Conservation (phyloP, 2,329 filamentous ascomycete species). For the Cercospora canescens region DNA sequence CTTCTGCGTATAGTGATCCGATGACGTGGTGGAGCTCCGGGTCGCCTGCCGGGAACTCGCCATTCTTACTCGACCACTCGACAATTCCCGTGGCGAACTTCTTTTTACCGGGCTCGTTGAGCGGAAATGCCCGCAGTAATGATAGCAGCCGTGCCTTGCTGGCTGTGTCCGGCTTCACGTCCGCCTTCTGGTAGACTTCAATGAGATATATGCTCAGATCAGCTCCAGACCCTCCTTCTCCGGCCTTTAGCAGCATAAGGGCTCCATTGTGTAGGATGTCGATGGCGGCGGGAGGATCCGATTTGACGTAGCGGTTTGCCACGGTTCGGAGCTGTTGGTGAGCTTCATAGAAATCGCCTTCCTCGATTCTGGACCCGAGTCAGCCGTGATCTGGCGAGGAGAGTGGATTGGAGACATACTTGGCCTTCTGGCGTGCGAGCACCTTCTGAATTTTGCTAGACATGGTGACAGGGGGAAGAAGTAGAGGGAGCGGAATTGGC, state of each 20-base stretch:
- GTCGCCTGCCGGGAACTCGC: constrained; percentile 87
- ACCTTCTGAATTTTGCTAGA: constrained; percentile 67
- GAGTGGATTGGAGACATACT: constrained; percentile 47
- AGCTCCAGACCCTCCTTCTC: constrained; percentile 90
- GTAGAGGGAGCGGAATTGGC: neutral
- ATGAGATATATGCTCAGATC: constrained; percentile 85
- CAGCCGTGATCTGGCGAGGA: neutral
- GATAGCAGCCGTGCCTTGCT: constrained; percentile 74
- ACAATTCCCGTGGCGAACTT: constrained; percentile 87
- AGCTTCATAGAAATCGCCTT: constrained; percentile 95
- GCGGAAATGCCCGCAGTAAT: constrained; percentile 76
- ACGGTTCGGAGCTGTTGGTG: constrained; percentile 98
- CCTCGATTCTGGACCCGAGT: constrained; percentile 64
- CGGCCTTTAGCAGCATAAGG: constrained; percentile 80
- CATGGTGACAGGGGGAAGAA: constrained; percentile 12
- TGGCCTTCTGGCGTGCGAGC: constrained; percentile 74
- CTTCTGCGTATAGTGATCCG: constrained; percentile 85
- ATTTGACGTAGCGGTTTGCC: constrained; percentile 89
- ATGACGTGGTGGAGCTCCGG: constrained; percentile 92
- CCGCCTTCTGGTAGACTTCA: constrained; percentile 87
- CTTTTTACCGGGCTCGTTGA: constrained; percentile 86
- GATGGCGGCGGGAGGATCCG: constrained; percentile 81
- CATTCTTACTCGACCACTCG: constrained; percentile 82
- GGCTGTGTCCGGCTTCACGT: constrained; percentile 72
- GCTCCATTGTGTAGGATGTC: constrained; percentile 85